Evolutionary conservation across 768 basidiomycete species (phyloP).

Genomic region (Amylocystis lapponica): DNA sequence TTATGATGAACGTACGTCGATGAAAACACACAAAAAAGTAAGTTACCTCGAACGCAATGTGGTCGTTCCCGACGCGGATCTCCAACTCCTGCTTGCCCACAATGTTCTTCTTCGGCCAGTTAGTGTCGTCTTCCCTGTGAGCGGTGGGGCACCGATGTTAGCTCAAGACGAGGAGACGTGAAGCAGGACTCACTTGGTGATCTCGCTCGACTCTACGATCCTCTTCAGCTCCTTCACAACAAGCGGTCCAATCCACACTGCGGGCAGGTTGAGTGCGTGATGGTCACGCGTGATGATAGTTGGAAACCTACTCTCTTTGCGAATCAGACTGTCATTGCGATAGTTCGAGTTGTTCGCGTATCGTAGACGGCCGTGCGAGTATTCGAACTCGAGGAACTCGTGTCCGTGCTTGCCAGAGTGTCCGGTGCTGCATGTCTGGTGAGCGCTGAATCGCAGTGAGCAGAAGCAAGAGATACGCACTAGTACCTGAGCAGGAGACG

Average conservation of each 20-base stretch:
- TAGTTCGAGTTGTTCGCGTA: conserved; percentile 99
- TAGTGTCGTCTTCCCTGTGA: conserved; percentile 90
- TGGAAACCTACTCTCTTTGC: conserved; percentile 87
- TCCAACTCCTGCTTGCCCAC: conserved; percentile 98
- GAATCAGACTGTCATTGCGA: conserved; percentile 92
- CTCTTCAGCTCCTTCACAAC: conserved; percentile 93
- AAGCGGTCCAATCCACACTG: conserved; percentile 93
- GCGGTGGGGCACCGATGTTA: neutral
- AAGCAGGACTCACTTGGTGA: conserved; percentile 68
- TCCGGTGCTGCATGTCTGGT: conserved; percentile 70
- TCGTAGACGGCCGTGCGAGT: conserved; percentile 90
- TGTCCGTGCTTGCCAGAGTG: conserved; percentile 98
- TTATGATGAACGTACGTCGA: neutral
- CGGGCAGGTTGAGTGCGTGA: neutral
- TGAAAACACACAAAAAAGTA: conserved; percentile 17
- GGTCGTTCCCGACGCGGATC: conserved; percentile 88
- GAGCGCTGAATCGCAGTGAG: conserved; percentile 10
- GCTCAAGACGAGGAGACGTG: neutral
- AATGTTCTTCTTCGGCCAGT: conserved; percentile 99
- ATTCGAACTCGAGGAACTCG: conserved; percentile 98
- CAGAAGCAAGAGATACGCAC: conserved; percentile 28
- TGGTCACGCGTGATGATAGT: neutral
- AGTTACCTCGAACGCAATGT: conserved; percentile 98
- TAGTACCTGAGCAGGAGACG: conserved; percentile 39
- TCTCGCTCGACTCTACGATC: conserved; percentile 89